Base-by-base conservation (phyloP, 2,329 filamentous ascomycete species). In the Fusarium sp. region DNA sequence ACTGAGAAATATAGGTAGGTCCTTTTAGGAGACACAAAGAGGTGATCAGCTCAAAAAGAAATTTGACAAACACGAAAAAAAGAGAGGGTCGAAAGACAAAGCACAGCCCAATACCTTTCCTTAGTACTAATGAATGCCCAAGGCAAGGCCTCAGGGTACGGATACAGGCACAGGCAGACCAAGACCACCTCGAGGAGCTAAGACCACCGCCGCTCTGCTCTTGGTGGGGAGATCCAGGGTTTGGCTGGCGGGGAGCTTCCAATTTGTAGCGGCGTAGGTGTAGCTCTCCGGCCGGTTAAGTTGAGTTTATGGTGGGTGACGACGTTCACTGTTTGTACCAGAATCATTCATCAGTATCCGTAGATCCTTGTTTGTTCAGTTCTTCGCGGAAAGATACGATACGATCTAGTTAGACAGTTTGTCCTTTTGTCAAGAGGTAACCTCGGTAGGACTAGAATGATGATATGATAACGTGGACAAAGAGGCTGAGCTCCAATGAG, bases 21-120 rank as follows among this genome's bases (percentile, higher is more conserved):
- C 19, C 37, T 52, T 50, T 35, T 23, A 57, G 38, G 37, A 32
- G 28, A n/a, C 28, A 32, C 47, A 60, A 60, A 44, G 54, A 50
- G 37, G 37, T 30, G 28, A 33, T 37, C 30, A 15, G 38, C 47
- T 40, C 28, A 38, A 43, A 38, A 52, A 54, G 33, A 38, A 47
- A 19, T 54, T n/a, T 59, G 60, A 49, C 21, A 57, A 57, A 47
- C 38, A 52, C 47, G 16, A 49, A 49, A 56, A 60, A 52, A 52
- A 52, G 49, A 69, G 60, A 63, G 46, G 60, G 71, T 56, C 59
- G 30, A 64, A 60, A 52, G 50, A 69, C 58, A 47, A 67, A 63
- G 64, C 72, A 69, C 58, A 67, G 64, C 72, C 72, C 58, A 67
- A 74, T 67, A 56, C 46, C n/a, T 33, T 52, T 52, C n/a, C 25